Percentiles rank a stretch among this genome's conserved stretches.
These are phyloP conservation scores for Penicillium oxalicum DNA, from an alignment of 2,329 filamentous ascomycete genomes.

Conservation along the genomic window DNA sequence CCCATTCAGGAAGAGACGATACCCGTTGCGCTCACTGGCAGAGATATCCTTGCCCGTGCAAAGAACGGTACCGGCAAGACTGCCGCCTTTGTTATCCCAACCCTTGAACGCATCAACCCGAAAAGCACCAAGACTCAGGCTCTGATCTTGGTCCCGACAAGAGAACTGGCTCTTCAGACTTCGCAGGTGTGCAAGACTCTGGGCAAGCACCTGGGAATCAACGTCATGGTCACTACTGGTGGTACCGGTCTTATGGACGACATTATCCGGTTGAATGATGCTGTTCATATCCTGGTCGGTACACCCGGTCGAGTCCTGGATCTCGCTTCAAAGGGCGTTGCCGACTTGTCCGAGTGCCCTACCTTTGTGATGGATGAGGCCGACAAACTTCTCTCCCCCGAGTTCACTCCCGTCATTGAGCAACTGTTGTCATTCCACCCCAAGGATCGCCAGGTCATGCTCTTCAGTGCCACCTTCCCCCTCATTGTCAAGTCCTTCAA, in stretches of 20 bases:
- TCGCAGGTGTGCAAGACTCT: conserved; percentile 99
- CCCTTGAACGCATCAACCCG: conserved; percentile 90
- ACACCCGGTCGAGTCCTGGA: conserved; percentile 95
- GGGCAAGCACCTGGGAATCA: conserved; percentile 92
- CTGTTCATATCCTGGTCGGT: conserved; percentile 95
- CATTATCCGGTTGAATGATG: conserved; percentile 87
- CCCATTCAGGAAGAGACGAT: conserved; percentile 99
- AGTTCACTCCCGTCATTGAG: conserved; percentile 97
- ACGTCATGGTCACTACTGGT: conserved; percentile 98
- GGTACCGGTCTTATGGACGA: conserved; percentile 93
- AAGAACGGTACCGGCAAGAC: conserved; percentile 99
- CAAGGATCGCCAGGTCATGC: conserved; percentile 97
- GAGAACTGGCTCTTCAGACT: conserved; percentile 95
- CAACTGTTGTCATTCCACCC: conserved; percentile 92
- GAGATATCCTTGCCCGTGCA: conserved; percentile 90
- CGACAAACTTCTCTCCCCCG: conserved; percentile 91
- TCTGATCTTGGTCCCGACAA: conserved; percentile 89
- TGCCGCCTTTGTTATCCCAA: conserved; percentile 93
- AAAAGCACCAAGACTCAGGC: conserved; percentile 96
- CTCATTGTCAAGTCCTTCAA: conserved; percentile 96
- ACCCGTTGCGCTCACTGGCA: conserved; percentile 87
- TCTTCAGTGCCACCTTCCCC: conserved; percentile 97
- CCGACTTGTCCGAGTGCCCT: conserved; percentile 89
- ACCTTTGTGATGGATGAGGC: conserved; percentile 99
- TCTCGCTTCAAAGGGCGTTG: conserved; percentile 90